Conservation (phyloP, 106 monocot genomes). For the Agapanthus africanus region DNA sequence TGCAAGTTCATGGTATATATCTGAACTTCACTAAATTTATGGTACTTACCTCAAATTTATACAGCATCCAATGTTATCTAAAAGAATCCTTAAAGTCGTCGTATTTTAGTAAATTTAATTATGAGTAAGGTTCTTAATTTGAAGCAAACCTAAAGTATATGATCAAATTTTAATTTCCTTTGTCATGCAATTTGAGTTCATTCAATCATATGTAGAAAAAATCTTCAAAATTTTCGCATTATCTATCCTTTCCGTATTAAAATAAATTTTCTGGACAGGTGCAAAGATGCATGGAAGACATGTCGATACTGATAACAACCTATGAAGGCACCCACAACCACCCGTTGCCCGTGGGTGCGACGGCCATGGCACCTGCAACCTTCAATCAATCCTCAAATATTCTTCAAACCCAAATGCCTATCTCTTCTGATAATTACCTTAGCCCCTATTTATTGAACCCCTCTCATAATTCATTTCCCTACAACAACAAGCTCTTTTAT, state of each 20-base stretch:
- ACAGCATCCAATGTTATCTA: no score
- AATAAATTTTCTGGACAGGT: slow-evolving; percentile 33
- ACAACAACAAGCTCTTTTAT: no score
- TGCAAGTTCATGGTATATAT: no score
- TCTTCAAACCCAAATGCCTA: neutral
- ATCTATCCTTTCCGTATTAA: neutral
- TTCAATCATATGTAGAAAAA: neutral
- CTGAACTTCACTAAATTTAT: no score
- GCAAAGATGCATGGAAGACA: slow-evolving; percentile 82
- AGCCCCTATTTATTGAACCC: slow-evolving; percentile 3
- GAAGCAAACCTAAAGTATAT: no score
- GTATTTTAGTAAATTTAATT: no score
- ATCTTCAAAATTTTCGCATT: no score
- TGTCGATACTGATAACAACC: slow-evolving; percentile 82
- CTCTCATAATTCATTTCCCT: no score
- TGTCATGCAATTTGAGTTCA: neutral
- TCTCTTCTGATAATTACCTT: neutral
- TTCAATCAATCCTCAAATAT: slow-evolving; percentile 13
- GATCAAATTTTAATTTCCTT: no score
- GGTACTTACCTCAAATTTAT: no score
- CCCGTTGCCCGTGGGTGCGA: slow-evolving; percentile 66
- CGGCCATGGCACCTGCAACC: slow-evolving; percentile 62
- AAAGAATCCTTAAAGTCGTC: no score
- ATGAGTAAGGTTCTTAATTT: no score
- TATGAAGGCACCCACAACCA: slow-evolving; percentile 94